These are phyloP conservation scores for Fonsecaea erecta DNA, from an alignment of 2,329 filamentous ascomycete species.

Conservation along the genomic window DNA sequence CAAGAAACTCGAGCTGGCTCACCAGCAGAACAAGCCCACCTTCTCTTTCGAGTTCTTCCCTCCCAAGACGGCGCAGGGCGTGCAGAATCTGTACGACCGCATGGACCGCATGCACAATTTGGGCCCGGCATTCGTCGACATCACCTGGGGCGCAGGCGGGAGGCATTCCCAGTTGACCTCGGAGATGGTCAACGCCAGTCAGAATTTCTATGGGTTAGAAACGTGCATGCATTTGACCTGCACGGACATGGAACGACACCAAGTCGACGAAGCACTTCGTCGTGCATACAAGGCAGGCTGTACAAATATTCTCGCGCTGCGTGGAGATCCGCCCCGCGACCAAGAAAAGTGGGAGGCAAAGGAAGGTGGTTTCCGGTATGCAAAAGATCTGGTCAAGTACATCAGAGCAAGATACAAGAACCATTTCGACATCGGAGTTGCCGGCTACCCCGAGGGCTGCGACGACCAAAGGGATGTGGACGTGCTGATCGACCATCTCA, in stretches of 20 bases:
- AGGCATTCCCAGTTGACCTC: slow-evolving; percentile 88
- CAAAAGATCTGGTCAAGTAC: slow-evolving; percentile 84
- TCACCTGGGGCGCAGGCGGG: slow-evolving; percentile 97
- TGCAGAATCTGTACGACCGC: slow-evolving; percentile 98
- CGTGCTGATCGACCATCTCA: slow-evolving; percentile 83
- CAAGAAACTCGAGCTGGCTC: slow-evolving; percentile 82
- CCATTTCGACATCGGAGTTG: slow-evolving; percentile 97
- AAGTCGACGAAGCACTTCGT: slow-evolving; percentile 84
- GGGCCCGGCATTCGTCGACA: slow-evolving; percentile 94
- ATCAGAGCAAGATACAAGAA: slow-evolving; percentile 79
- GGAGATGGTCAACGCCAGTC: slow-evolving; percentile 96
- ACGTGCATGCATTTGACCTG: slow-evolving; percentile 99
- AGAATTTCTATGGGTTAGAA: slow-evolving; percentile 93
- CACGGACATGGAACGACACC: slow-evolving; percentile 93
- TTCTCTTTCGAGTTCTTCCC: slow-evolving; percentile 99
- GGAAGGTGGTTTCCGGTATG: slow-evolving; percentile 87
- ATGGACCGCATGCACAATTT: slow-evolving; percentile 99
- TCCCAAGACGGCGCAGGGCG: slow-evolving; percentile 85
- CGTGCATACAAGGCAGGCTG: slow-evolving; percentile 93
- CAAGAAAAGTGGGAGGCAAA: slow-evolving; percentile 91
- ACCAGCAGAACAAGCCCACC: slow-evolving; percentile 77
- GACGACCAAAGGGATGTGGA: slow-evolving; percentile 92
- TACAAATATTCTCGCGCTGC: slow-evolving; percentile 92
- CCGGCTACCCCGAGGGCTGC: slow-evolving; percentile 92
- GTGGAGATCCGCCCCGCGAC: slow-evolving; percentile 91